These are phyloP conservation scores for Cupressus sempervirens DNA, from an alignment of 75 land plant species.

Conservation along the genomic window DNA sequence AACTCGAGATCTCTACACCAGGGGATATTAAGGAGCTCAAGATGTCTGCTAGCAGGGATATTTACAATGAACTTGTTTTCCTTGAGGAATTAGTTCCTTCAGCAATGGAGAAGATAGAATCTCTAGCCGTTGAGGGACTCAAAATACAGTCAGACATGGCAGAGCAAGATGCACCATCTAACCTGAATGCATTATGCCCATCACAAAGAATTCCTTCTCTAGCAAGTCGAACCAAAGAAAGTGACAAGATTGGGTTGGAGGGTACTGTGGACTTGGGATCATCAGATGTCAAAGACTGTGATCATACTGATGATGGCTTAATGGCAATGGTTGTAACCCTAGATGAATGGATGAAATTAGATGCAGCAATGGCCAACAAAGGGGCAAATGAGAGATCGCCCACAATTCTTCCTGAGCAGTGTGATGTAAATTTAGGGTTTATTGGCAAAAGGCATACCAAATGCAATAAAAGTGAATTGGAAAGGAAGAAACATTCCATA, in stretches of 20 bases:
- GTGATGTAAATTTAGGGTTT: conserved; percentile 1
- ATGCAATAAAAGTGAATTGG: conserved; percentile 40
- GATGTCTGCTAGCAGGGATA: background rate
- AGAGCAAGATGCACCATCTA: conserved; percentile 38
- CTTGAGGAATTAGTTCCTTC: conserved; percentile 40
- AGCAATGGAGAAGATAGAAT: conserved; percentile 47
- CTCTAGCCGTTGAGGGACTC: conserved; percentile 41
- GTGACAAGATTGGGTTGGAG: conserved; percentile 11
- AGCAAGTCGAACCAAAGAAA: background rate
- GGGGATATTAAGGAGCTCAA: background rate
- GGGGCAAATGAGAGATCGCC: conserved; percentile 1
- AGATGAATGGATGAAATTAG: conserved; percentile 27
- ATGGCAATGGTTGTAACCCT: conserved; percentile 22
- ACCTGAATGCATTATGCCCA: conserved; percentile 14
- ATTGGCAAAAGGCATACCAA: conserved; percentile 7
- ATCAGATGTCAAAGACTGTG: conserved; percentile 13
- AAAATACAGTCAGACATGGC: conserved; percentile 49
- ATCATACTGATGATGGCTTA: conserved; percentile 2
- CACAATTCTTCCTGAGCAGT: conserved; percentile 1
- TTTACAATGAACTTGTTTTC: conserved; percentile 21
- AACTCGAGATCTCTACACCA: background rate
- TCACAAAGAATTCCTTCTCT: background rate
- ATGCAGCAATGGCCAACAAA: conserved; percentile 4
- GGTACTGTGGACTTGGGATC: background rate
- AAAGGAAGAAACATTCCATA: conserved; percentile 20